Evolutionary conservation across 192 early-diverging fungal species (phyloP).

Genomic region (Oehlia diaphana): DNA sequence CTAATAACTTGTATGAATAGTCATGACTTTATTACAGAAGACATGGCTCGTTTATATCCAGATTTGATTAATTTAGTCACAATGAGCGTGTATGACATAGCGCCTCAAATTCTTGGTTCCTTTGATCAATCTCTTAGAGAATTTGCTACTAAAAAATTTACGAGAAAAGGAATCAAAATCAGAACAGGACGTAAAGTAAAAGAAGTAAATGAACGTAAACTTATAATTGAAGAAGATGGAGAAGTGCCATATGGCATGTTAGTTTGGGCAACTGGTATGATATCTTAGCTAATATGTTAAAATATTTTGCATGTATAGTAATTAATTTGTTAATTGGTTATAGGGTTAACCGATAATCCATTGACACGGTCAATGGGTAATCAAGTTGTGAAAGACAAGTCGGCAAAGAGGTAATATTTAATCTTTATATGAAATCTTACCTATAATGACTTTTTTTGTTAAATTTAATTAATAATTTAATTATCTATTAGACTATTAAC

Average conservation of each 20-base stretch:
- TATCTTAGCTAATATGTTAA: background rate
- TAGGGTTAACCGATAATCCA: slow-evolving; percentile 68
- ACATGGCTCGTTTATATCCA: slow-evolving; percentile 76
- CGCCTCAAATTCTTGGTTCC: slow-evolving; percentile 70
- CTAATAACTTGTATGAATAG: background rate
- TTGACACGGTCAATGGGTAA: slow-evolving; percentile 47
- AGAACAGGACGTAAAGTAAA: slow-evolving; percentile 62
- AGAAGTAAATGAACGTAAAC: slow-evolving; percentile 54
- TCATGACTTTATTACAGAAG: slow-evolving; percentile 82
- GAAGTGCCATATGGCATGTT: slow-evolving; percentile 59
- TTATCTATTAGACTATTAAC: slow-evolving; percentile 60
- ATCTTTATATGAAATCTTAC: background rate
- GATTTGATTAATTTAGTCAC: slow-evolving; percentile 56
- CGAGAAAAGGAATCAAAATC: slow-evolving; percentile 74
- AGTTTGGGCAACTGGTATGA: slow-evolving; percentile 87
- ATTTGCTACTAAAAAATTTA: slow-evolving; percentile 76
- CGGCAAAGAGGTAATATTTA: slow-evolving; percentile 30
- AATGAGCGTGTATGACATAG: slow-evolving; percentile 79
- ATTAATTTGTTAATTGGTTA: slow-evolving; percentile 51
- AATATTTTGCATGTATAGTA: background rate
- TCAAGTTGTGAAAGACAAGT: slow-evolving; percentile 41
- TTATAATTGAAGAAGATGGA: slow-evolving; percentile 55
- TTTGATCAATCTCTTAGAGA: slow-evolving; percentile 75
- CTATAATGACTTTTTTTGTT: background rate
- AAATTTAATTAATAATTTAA: too few relatives aligned